Base-by-base conservation (phyloP, 1,284 basidiomycete genomes). In the Melampsora americana region DNA sequence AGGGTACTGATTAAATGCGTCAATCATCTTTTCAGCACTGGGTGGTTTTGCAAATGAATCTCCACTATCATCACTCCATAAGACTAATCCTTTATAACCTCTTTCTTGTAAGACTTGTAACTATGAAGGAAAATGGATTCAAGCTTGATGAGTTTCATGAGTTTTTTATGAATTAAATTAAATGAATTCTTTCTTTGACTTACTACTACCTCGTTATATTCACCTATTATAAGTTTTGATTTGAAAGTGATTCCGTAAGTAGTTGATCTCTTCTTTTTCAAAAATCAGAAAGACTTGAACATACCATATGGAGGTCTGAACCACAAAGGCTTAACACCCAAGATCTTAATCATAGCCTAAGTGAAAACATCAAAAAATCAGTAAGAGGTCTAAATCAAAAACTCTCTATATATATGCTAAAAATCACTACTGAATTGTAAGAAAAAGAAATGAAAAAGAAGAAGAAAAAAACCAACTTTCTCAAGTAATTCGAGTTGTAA, bases 271-370 rank as follows among this genome's bases (percentile, higher is more conserved):
- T 66, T 32, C 11, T 23, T 66, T 46, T n/a, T n/a, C n/a, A 44
- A 30, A 30, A 11, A 53, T 26, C 53, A 26, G 9, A 9, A 53
- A 64, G 46, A 65, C 2, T 9, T 14, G 6, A n/a, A 73, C 62
- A n/a, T 59, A 73, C 71, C 71, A 46, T 66, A 73, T 18, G 71
- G 71, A 39, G 71, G 71, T 53, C 71, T 50, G 35, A 73, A 73
- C 6, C 20, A 66, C 11, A 66, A 16, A 12, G 71, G 71, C 39
- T 73, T 73, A n/a, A 73, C 64, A 35, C 71, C 71, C 18, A 73
- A 50, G 53, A 73, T 66, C 18, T 66, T 73, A 18, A 73, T 46
- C 48, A 73, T 56, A 11, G 71, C 71, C 71, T 73, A 56, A 23
- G 5, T 23, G 53, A 12, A n/a, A 28, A 23, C 50, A n/a, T 16